A percentile compares a stretch with the other conserved stretches of the same genome.
These are phyloP conservation scores for Westerdykella aurantiaca DNA, from an alignment of 2,329 filamentous ascomycete genomes.

Conservation along the genomic window DNA sequence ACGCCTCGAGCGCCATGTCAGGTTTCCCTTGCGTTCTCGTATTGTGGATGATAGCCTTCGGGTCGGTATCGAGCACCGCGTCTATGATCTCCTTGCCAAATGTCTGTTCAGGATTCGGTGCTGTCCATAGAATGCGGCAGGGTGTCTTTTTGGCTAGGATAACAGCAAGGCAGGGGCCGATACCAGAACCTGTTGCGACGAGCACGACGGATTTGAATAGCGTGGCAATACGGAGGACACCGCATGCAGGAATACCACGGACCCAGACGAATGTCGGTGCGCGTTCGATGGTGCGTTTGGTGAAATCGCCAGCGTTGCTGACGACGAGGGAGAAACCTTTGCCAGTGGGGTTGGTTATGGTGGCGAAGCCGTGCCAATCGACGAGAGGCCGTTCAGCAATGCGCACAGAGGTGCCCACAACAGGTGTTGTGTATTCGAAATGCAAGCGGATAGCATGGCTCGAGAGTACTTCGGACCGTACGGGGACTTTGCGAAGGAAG, in stretches of 20 bases:
- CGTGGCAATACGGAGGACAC: constrained; percentile 33
- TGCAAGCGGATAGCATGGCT: constrained; percentile 67
- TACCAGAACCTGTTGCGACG: constrained; percentile 36
- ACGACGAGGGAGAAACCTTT: constrained; percentile 34
- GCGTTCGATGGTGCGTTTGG: constrained; percentile 27
- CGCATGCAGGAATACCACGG: constrained; percentile 33
- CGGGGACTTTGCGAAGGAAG: constrained; percentile 61
- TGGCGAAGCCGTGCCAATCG: constrained; percentile 38
- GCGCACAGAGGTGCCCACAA: constrained; percentile 29
- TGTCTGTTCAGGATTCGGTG: constrained; percentile 57
- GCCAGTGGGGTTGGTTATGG: constrained; percentile 30
- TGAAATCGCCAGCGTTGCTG: constrained; percentile 37
- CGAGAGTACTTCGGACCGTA: constrained; percentile 65
- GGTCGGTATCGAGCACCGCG: constrained; percentile 55
- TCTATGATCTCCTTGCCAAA: constrained; percentile 58
- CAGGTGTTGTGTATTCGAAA: constrained; percentile 32
- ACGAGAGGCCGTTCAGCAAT: constrained; percentile 29
- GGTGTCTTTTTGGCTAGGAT: constrained; percentile 45
- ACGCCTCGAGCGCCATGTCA: constrained; percentile 56
- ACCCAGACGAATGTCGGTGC: constrained; percentile 33
- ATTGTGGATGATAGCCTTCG: constrained; percentile 62
- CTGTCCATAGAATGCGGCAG: constrained; percentile 66
- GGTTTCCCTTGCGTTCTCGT: constrained; percentile 57
- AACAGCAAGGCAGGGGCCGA: constrained; percentile 45
- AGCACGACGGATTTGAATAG: constrained; percentile 34